Percentiles rank a stretch among this genome's conserved stretches.
phyloP scores from a whole-genome alignment of 352 stramenopile genomes.

The Phytophthora europaea region DNA sequence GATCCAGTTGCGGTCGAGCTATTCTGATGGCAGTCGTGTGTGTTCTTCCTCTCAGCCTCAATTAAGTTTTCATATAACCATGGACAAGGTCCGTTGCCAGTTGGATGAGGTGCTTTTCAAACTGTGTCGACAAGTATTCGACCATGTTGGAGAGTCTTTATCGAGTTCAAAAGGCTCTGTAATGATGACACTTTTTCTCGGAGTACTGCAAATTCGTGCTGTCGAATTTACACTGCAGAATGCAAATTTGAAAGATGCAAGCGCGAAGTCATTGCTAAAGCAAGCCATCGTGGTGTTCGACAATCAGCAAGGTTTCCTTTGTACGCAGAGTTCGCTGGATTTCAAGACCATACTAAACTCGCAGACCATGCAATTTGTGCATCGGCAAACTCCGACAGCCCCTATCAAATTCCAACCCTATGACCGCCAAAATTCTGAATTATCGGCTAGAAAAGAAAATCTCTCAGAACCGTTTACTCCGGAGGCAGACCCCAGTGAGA shows the following conservation, averaged over 20 bases:
- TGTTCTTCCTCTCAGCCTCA: constrained; percentile 62
- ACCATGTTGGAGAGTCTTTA: constrained; percentile 2
- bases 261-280: constrained; percentile 62
- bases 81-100: constrained; percentile 62
- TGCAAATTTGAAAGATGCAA: constrained; percentile 5
- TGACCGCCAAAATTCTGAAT: background rate
- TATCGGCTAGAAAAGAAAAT: background rate
- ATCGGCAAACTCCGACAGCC: constrained; percentile 19
- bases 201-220: constrained; percentile 59
- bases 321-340: constrained; percentile 63
- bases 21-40: constrained; percentile 58
- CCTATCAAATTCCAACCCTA: background rate
- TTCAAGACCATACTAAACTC: constrained; percentile 63
- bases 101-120: constrained; percentile 41
- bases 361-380: constrained; percentile 39
- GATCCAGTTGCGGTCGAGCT: constrained; percentile 54
- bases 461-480: background rate
- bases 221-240: constrained; percentile 65
- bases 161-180: background rate
- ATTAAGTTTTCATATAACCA: constrained; percentile 47
- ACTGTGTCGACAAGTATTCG: constrained; percentile 23
- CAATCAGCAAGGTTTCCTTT: constrained; percentile 64
- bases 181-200: constrained; percentile 53
- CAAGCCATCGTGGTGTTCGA: constrained; percentile 65
- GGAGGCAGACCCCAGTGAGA: background rate